Percentiles rank a stretch among this genome's conserved stretches.
phyloP scores from a whole-genome alignment of 2,329 filamentous ascomycete species.

The Sphaerostilbella broomeana region DNA sequence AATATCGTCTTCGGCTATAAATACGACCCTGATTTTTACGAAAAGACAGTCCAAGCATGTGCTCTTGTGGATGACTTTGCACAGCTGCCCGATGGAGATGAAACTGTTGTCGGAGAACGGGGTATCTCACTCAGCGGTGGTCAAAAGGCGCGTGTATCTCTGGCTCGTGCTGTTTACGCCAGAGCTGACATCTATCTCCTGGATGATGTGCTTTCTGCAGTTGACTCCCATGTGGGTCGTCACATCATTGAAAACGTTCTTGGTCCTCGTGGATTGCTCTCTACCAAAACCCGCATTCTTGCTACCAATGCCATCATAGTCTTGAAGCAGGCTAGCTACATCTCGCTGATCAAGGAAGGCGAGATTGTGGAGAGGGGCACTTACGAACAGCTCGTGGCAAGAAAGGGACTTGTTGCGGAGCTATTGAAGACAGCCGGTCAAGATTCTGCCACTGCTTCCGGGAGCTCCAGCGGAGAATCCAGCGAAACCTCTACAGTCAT shows the following conservation, averaged over 20 bases:
- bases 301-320: conserved; percentile 95
- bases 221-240: conserved; percentile 95
- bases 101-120: conserved; percentile 92
- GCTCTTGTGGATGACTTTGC: conserved; percentile 86
- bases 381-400: conserved; percentile 83
- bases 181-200: conserved; percentile 93
- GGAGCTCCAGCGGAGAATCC: conserved; percentile 35
- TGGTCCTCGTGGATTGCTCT: conserved; percentile 73
- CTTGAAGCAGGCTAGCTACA: conserved; percentile 80
- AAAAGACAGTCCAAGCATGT: conserved; percentile 85
- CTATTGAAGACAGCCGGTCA: conserved; percentile 71
- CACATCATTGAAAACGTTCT: conserved; percentile 94
- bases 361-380: conserved; percentile 82
- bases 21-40: conserved; percentile 90
- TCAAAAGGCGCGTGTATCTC: conserved; percentile 86
- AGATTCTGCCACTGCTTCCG: conserved; percentile 39
- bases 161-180: conserved; percentile 92
- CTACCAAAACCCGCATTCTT: conserved; percentile 81
- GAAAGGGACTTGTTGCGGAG: conserved; percentile 84
- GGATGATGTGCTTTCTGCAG: conserved; percentile 89
- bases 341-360: conserved; percentile 76
- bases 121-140: conserved; percentile 94
- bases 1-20: conserved; percentile 96
- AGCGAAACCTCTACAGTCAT: conserved; percentile 55
- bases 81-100: conserved; percentile 88